phyloP scores from a whole-genome alignment of 371 early-diverging fungal species.

The Syncephalis plumigaleata region DNA sequence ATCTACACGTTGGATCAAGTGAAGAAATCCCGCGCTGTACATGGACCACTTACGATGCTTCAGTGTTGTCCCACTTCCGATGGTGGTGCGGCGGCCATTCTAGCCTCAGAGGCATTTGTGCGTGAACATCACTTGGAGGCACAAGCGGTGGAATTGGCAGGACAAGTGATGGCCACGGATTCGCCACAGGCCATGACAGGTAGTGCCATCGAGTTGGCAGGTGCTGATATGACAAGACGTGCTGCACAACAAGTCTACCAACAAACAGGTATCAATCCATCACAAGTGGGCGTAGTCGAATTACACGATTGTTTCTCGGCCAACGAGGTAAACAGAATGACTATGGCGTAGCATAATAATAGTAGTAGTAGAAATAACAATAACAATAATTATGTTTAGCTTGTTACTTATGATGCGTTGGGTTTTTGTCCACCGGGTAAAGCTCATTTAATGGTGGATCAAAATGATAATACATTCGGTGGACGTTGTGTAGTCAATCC shows the following conservation, averaged over 20 bases:
- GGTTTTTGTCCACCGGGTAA: slow-evolving; percentile 45
- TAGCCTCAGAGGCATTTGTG: slow-evolving; percentile 55
- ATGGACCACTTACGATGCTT: slow-evolving; percentile 51
- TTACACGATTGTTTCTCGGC: slow-evolving; percentile 72
- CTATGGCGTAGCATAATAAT: too few species aligned
- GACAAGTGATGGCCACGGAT: slow-evolving; percentile 59
- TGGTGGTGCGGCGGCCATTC: slow-evolving; percentile 46
- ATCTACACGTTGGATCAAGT: slow-evolving; percentile 48
- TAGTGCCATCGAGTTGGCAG: slow-evolving; percentile 47
- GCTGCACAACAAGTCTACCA: slow-evolving; percentile 35
- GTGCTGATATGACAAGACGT: slow-evolving; percentile 49
- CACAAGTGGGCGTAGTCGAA: slow-evolving; percentile 52
- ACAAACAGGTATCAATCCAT: slow-evolving; percentile 34
- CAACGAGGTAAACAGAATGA: slow-evolving; percentile 42
- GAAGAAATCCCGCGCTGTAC: slow-evolving; percentile 34
- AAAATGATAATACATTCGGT: slow-evolving; percentile 33
- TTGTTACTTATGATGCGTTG: slow-evolving; percentile 60
- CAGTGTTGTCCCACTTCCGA: slow-evolving; percentile 73
- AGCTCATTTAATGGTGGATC: slow-evolving; percentile 35
- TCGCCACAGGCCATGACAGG: slow-evolving; percentile 34
- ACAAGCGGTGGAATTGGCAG: slow-evolving; percentile 51
- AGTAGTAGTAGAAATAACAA: too few species aligned
- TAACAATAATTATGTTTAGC: too few species aligned
- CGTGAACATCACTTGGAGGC: slow-evolving; percentile 33
- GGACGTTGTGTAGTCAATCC: slow-evolving; percentile 54